phyloP scores from a whole-genome alignment of 768 basidiomycete species.

The Trametes sanguinea region DNA sequence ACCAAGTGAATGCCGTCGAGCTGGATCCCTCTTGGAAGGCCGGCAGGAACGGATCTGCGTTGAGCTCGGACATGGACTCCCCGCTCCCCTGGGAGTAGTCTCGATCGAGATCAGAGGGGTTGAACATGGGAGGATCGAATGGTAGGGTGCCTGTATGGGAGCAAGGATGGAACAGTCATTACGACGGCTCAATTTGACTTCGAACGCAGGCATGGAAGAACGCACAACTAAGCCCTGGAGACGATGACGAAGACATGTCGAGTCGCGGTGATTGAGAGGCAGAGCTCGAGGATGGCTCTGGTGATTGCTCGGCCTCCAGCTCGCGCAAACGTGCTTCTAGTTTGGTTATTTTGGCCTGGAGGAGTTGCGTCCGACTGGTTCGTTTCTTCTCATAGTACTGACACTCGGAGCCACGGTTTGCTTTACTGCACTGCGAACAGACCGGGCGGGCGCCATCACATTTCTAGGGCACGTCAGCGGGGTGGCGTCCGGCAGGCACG shows the following conservation, averaged over 20 bases:
- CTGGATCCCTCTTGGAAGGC: neutral
- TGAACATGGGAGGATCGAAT: conserved; percentile 12
- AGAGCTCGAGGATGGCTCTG: conserved; percentile 28
- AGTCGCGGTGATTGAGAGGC: conserved; percentile 26
- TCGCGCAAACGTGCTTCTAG: conserved; percentile 57
- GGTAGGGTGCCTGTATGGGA: neutral
- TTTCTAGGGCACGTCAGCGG: conserved; percentile 42
- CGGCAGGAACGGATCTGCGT: neutral
- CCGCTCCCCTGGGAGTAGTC: conserved; percentile 4
- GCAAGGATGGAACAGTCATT: neutral
- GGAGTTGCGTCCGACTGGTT: conserved; percentile 58
- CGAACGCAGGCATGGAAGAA: neutral
- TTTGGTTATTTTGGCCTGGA: conserved; percentile 55
- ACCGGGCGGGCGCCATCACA: conserved; percentile 60
- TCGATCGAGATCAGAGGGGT: conserved; percentile 10
- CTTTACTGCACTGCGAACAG: conserved; percentile 56
- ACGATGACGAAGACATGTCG: conserved; percentile 22
- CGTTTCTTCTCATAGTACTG: conserved; percentile 61
- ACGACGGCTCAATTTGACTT: neutral
- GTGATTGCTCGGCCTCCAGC: conserved; percentile 45
- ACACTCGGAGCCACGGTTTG: conserved; percentile 53
- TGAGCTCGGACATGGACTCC: neutral
- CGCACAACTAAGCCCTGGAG: conserved; percentile 13
- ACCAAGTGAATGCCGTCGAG: conserved; percentile 5
- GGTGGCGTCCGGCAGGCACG: neutral